Evolutionary conservation across 1,139 yeast species (phyloP).

Genomic region (Saccharomyces hybrid): DNA sequence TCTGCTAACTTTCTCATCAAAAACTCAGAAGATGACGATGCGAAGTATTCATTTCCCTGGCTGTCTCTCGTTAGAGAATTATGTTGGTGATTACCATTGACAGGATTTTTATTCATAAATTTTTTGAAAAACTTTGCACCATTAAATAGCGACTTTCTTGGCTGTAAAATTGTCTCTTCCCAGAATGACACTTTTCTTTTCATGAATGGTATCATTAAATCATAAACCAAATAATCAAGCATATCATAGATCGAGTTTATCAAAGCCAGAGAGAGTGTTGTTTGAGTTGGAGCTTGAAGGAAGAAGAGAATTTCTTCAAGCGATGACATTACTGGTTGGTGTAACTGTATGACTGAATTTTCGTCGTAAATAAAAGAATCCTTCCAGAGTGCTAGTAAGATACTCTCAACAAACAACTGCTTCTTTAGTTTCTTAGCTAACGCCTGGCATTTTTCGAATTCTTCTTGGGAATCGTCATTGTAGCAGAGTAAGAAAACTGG

Average conservation of each 20-base stretch:
- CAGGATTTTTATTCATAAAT: conserved; percentile 32
- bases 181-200: conserved; percentile 57
- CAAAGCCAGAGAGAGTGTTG: conserved; percentile 17
- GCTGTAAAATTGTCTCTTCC: conserved; percentile 75
- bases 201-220: conserved; percentile 31
- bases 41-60: conserved; percentile 22
- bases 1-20: conserved; percentile 78
- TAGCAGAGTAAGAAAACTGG: conserved; percentile 36
- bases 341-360: conserved; percentile 21
- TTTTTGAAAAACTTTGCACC: conserved; percentile 28
- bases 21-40: conserved; percentile 56
- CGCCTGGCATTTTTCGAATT: conserved; percentile 26
- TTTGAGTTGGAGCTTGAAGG: conserved; percentile 45
- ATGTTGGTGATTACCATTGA: conserved; percentile 41
- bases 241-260: conserved; percentile 24
- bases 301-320: conserved; percentile 68
- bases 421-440: conserved; percentile 34
- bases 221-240: conserved; percentile 20
- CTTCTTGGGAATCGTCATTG: conserved; percentile 24
- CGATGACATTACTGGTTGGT: conserved; percentile 39
- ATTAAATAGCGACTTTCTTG: conserved; percentile 45
- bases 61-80: conserved; percentile 25
- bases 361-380: conserved; percentile 7
- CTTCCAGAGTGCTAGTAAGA: conserved; percentile 30
- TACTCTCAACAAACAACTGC: conserved; percentile 33